A percentile compares a stretch with the other conserved stretches of the same genome.
These are phyloP conservation scores for Calocybe cyanea DNA, from an alignment of 768 basidiomycete species.

Conservation along the genomic window DNA sequence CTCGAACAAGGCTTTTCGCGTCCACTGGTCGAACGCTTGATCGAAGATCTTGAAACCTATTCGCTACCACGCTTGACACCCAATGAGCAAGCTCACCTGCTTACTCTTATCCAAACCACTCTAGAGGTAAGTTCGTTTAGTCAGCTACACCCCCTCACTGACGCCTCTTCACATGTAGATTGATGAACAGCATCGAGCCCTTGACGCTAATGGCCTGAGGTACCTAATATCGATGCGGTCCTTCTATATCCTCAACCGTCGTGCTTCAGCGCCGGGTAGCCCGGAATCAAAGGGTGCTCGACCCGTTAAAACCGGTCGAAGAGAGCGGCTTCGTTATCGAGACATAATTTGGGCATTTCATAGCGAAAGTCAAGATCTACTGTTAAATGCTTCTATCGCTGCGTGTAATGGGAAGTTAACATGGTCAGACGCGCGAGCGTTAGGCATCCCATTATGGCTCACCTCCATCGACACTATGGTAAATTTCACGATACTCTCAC, in stretches of 20 bases:
- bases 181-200: constrained; percentile 84
- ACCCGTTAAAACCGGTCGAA: constrained; percentile 48
- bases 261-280: constrained; percentile 47
- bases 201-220: constrained; percentile 89
- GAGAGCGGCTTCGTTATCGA: constrained; percentile 82
- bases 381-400: constrained; percentile 64
- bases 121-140: constrained; percentile 59
- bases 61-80: constrained; percentile 69
- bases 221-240: constrained; percentile 92
- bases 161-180: constrained; percentile 43
- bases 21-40: constrained; percentile 52
- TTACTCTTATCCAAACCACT: constrained; percentile 83
- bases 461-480: constrained; percentile 78
- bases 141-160: background rate
- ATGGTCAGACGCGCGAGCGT: constrained; percentile 83
- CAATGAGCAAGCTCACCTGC: constrained; percentile 80
- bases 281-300: constrained; percentile 39
- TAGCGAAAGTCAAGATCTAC: constrained; percentile 87
- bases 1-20: constrained; percentile 57
- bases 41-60: constrained; percentile 58
- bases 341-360: constrained; percentile 98
- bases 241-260: constrained; percentile 79
- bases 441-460: constrained; percentile 89
- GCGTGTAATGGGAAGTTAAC: constrained; percentile 83
- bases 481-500: constrained; percentile 21